Conservation (phyloP, 495 filamentous ascomycete genomes). For the Penicillium silybi region DNA sequence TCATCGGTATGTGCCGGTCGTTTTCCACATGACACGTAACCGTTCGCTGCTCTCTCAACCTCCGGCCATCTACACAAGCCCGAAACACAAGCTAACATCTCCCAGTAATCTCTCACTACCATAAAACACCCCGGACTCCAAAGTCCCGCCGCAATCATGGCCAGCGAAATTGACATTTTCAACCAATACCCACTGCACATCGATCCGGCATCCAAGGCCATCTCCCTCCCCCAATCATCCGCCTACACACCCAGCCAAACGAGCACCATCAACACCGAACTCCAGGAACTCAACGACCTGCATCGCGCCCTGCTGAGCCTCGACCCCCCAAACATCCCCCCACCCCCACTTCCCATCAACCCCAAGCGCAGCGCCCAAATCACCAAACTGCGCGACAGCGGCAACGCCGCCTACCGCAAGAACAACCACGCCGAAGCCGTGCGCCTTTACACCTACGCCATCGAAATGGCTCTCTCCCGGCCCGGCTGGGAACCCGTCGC, state of each 20-base stretch:
- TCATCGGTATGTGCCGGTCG: background rate
- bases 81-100: constrained; percentile 12
- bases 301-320: constrained; percentile 66
- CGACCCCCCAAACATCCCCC: constrained; percentile 55
- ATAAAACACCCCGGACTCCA: background rate
- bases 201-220: constrained; percentile 71
- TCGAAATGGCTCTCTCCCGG: constrained; percentile 80
- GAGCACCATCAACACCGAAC: constrained; percentile 57
- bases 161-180: constrained; percentile 62
- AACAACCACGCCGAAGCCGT: constrained; percentile 68
- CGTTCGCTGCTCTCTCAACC: background rate
- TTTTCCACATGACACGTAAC: background rate
- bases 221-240: constrained; percentile 53
- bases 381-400: constrained; percentile 83
- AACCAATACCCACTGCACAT: constrained; percentile 75
- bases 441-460: constrained; percentile 72
- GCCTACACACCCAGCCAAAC: constrained; percentile 29
- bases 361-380: constrained; percentile 83
- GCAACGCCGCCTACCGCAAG: constrained; percentile 79
- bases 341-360: constrained; percentile 75
- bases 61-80: background rate
- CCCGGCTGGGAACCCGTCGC: constrained; percentile 83
- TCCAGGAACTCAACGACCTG: constrained; percentile 65
- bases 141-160: constrained; percentile 25
- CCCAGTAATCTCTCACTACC: background rate